Evolutionary conservation across 2,329 filamentous ascomycete genomes (phyloP).

Genomic region (Colletotrichum aenigma): DNA sequence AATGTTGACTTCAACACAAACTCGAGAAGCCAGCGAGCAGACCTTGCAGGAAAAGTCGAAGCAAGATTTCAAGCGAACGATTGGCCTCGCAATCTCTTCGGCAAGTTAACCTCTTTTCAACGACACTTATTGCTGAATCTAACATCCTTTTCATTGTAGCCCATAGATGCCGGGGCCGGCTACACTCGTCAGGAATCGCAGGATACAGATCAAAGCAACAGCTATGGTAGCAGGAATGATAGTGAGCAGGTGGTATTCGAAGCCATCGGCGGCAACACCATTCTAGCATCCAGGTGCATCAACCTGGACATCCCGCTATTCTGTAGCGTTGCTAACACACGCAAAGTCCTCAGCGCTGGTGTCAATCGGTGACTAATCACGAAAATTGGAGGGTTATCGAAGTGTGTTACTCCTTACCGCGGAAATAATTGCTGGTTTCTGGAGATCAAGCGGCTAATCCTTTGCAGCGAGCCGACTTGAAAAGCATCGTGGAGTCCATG

Average conservation of each 20-base stretch:
- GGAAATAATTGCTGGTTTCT: no score
- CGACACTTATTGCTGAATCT: not conserved
- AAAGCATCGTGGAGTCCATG: not conserved
- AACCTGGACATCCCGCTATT: rapidly evolving
- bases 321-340: not conserved
- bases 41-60: not conserved
- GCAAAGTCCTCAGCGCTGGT: not conserved
- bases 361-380: not conserved
- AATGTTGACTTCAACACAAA: not conserved
- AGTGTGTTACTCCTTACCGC: not conserved
- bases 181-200: not conserved
- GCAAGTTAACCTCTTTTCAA: not conserved
- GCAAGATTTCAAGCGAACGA: not conserved
- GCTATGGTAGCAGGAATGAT: not conserved
- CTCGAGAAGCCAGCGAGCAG: not conserved
- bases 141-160: not conserved
- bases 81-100: not conserved
- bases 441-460: not conserved
- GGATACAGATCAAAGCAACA: not conserved
- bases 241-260: not conserved
- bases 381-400: constrained; percentile 6
- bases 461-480: not conserved
- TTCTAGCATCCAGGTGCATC: not conserved
- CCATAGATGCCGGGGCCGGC: not conserved
- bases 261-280: constrained; percentile 2